phyloP scores from a whole-genome alignment of 768 basidiomycete species.

The Rhizopogon rudus region DNA sequence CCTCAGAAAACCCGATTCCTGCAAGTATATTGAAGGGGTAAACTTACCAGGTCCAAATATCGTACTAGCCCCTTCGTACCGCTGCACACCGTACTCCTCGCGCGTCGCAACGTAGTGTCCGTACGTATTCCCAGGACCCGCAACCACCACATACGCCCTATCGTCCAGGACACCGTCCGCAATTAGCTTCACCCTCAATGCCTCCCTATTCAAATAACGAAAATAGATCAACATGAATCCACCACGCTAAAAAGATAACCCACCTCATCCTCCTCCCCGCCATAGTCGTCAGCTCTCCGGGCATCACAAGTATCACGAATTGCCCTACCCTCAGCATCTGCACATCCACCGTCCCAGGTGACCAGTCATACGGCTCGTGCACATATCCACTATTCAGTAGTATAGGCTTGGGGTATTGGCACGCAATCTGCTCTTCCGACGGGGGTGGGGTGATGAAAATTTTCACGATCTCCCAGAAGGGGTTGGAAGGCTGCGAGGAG shows the following conservation, averaged over 20 bases:
- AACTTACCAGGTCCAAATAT: slow-evolving; percentile 68
- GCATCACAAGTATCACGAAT: slow-evolving; percentile 70
- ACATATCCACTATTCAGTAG: slow-evolving; percentile 75
- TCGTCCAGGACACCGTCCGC: slow-evolving; percentile 56
- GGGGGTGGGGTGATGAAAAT: slow-evolving; percentile 65
- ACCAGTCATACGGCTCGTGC: slow-evolving; percentile 67
- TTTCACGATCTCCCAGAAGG: slow-evolving; percentile 80
- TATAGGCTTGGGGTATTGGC: slow-evolving; percentile 77
- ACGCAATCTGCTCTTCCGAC: slow-evolving; percentile 54
- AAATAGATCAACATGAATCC: neutral
- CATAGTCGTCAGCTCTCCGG: slow-evolving; percentile 83
- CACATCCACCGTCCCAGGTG: slow-evolving; percentile 65
- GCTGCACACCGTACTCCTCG: slow-evolving; percentile 70
- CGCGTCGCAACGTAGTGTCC: slow-evolving; percentile 68
- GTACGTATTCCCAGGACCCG: slow-evolving; percentile 82
- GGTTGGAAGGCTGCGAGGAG: slow-evolving; percentile 58
- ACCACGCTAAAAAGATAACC: slow-evolving; percentile 12
- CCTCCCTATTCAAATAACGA: slow-evolving; percentile 41
- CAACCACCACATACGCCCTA: slow-evolving; percentile 71
- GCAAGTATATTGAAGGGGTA: neutral
- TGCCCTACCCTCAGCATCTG: slow-evolving; percentile 78
- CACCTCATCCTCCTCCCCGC: slow-evolving; percentile 71
- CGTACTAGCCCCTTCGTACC: slow-evolving; percentile 81
- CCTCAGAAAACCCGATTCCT: neutral
- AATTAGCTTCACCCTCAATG: slow-evolving; percentile 60